Percentiles rank a stretch among this genome's conserved stretches.
These are phyloP conservation scores for Puccinia novopanici DNA, from an alignment of 1,284 basidiomycete species.

Conservation along the genomic window DNA sequence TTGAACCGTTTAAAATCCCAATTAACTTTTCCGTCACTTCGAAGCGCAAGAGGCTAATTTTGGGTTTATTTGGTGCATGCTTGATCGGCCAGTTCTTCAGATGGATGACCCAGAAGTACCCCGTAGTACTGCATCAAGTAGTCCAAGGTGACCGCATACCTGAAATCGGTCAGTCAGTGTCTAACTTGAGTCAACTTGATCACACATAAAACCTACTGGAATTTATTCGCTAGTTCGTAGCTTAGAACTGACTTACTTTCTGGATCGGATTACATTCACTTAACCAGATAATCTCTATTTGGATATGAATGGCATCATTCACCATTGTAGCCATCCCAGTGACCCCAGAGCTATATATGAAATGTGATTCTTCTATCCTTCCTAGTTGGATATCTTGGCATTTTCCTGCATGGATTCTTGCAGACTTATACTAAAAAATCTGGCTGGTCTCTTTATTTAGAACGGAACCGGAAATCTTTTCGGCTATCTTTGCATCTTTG, in stretches of 20 bases:
- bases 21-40: not conserved
- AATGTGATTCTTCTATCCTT: constrained; percentile 59
- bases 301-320: constrained; percentile 98
- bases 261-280: not conserved
- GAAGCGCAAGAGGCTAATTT: not conserved
- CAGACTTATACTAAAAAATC: not conserved
- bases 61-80: not conserved
- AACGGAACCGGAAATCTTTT: constrained; percentile 94
- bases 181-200: not conserved
- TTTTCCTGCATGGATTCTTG: not conserved
- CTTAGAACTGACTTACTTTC: not conserved
- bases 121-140: constrained; percentile 94
- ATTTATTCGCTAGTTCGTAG: constrained; percentile 10
- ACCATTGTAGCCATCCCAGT: constrained; percentile 83
- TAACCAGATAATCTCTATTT: constrained; percentile 76
- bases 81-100: constrained; percentile 62
- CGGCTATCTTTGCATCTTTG: constrained; percentile 94
- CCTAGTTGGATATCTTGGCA: not conserved
- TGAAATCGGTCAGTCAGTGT: constrained; percentile 66
- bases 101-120: constrained; percentile 82
- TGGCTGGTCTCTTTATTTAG: constrained; percentile 45
- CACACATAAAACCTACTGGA: not conserved
- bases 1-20: not conserved
- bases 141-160: constrained; percentile 89
- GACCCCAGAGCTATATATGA: constrained; percentile 93